Evolutionary conservation across 441 rosid genomes (phyloP).

Genomic region (Geranium incanum): DNA sequence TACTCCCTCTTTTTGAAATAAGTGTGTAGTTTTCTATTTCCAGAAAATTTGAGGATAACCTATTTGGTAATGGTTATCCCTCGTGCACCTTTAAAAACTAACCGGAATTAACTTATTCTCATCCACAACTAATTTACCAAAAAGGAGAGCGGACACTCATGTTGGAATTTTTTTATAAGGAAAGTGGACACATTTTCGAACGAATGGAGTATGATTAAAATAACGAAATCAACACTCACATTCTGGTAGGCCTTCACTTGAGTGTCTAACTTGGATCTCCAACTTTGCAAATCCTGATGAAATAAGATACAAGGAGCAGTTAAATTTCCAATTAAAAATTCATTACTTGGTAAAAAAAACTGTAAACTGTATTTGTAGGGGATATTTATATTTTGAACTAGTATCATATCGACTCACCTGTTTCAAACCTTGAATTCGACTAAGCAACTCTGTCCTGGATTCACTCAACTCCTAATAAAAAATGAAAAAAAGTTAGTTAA

Average conservation of each 20-base stretch:
- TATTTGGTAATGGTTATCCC: too few relatives aligned
- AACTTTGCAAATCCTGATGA: constrained; percentile 72
- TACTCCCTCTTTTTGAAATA: too few relatives aligned
- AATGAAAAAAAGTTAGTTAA: not conserved
- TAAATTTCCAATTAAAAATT: not conserved
- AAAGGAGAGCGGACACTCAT: not conserved
- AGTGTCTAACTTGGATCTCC: constrained; percentile 87
- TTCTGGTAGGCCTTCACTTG: constrained; percentile 79
- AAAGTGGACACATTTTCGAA: not conserved
- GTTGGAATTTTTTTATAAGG: not conserved
- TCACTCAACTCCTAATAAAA: constrained; percentile 61
- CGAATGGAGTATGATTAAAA: not conserved
- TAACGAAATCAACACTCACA: constrained; percentile 32
- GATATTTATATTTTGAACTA: not conserved
- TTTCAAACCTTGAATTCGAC: constrained; percentile 73
- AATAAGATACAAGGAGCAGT: constrained; percentile 8
- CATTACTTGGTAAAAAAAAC: not conserved
- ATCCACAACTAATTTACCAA: not conserved
- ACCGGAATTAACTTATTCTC: too few relatives aligned
- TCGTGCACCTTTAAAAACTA: too few relatives aligned
- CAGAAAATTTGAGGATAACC: too few relatives aligned
- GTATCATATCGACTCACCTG: constrained; percentile 38
- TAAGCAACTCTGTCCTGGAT: constrained; percentile 70
- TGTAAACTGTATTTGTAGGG: too few relatives aligned
- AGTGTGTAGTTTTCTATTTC: too few relatives aligned